Evolutionary conservation across 371 early-diverging fungal genomes (phyloP), one percentile per base, ranked within the genome.

Genomic region (Rhizopus delemar): DNA sequence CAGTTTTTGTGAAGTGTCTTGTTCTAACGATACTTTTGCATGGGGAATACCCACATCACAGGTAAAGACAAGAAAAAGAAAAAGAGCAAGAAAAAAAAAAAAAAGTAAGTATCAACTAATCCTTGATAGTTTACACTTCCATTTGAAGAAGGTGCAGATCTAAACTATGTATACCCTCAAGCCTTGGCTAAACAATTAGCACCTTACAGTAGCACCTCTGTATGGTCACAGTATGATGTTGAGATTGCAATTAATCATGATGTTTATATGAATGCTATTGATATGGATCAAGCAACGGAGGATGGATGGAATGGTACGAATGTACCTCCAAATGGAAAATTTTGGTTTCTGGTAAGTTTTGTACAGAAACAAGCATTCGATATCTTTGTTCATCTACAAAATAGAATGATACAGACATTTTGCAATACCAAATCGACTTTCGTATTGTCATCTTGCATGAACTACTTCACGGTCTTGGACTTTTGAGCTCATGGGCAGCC

Each of bases 401-500:
- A 41, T 51, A 76, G 73, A 64, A 62, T 56, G 69, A 74, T 51
- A 55, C 65, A 2, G 52, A 38, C 31, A 39, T 35, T 56, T 2
- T 41, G 32, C 12, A 8, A 0, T 53, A 74, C 22, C 80, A 79
- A 52, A 59, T 79, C 6, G 80, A 79, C 33, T 55, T 79, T 35
- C 62, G 72, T 5, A 72, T 74, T 46, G 57, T 79, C 13, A 63
- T 79, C 8, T 48, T 79, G 6, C 80, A 79, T 50, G 74, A 79
- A 56, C 50, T 79, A 41, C 9, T 79, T 3, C 80, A 79, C 51
- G 80, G 80, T 2, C 36, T 76, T 8, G 80, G 80, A 0, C 71
- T 80, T 28, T 35, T 77, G 2, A 77, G 77, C 41, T 61, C 75
- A 29, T 80, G 80, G 80, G 80, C 75, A 22, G 70, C 74, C n/a